Conservation (phyloP, 176 grass and related monocot genomes). For the Chloris gayana region DNA sequence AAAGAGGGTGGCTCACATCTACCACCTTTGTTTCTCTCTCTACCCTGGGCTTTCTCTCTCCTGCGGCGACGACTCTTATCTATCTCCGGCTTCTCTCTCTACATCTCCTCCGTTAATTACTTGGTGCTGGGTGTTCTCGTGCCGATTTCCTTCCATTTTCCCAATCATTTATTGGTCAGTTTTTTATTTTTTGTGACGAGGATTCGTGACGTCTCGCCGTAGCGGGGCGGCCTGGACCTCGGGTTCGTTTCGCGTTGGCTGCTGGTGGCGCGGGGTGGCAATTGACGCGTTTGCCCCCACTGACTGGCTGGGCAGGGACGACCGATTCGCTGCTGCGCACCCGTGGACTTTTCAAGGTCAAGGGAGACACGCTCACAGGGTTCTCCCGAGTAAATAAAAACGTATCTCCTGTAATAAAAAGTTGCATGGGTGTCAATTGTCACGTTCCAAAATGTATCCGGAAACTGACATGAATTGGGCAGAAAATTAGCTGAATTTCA, state of each 20-base stretch:
- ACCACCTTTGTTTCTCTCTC: conserved; percentile 65
- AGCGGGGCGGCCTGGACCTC: background rate
- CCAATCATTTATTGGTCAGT: background rate
- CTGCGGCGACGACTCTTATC: conserved; percentile 18
- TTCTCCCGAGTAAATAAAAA: background rate
- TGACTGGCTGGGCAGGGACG: background rate
- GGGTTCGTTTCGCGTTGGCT: background rate
- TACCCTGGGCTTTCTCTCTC: background rate
- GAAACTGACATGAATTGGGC: background rate
- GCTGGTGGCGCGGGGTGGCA: background rate
- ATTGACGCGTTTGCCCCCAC: conserved; percentile 35
- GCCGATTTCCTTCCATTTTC: conserved; percentile 2
- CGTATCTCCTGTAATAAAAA: background rate
- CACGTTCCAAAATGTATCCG: background rate
- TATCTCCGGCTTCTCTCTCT: conserved; percentile 43
- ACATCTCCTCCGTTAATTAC: conserved; percentile 35
- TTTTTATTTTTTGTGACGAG: conserved; percentile 51
- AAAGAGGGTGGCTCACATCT: conserved; percentile 78
- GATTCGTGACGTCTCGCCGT: conserved; percentile 42
- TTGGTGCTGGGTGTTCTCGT: background rate
- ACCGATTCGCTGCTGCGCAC: background rate
- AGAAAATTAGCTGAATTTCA: background rate
- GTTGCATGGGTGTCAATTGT: background rate
- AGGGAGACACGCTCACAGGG: background rate
- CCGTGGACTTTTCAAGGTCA: conserved; percentile 35